A percentile compares a stretch with the other conserved stretches of the same genome.
Conservation (phyloP, 1,284 basidiomycete species). For the Melanopsichium pennsylvanicum region DNA sequence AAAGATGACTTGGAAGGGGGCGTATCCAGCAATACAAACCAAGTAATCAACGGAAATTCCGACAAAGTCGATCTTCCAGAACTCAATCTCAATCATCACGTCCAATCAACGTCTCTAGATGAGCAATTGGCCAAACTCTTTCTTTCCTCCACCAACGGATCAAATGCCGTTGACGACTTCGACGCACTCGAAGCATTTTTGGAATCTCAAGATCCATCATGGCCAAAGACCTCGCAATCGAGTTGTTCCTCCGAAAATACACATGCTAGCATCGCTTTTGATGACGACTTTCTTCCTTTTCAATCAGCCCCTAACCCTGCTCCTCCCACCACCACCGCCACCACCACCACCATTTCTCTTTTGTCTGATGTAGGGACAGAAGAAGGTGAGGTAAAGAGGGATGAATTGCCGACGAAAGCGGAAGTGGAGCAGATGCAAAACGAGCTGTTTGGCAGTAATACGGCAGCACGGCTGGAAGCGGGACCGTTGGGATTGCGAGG, state of each 20-base stretch:
- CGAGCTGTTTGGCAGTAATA: slow-evolving; percentile 17
- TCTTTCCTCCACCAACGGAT: slow-evolving; percentile 8
- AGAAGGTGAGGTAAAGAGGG: too few species aligned
- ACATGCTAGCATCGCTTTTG: too few species aligned
- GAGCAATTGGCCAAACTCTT: slow-evolving; percentile 36
- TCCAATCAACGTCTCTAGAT: slow-evolving; percentile 19
- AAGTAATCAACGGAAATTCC: too few species aligned
- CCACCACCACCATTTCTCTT: background rate
- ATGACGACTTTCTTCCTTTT: slow-evolving; percentile 40
- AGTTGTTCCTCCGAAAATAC: too few species aligned
- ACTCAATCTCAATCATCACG: slow-evolving; percentile 6
- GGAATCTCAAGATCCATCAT: slow-evolving; percentile 39
- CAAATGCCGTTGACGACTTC: too few species aligned
- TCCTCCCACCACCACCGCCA: background rate
- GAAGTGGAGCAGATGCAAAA: slow-evolving; percentile 30
- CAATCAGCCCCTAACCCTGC: slow-evolving; percentile 6
- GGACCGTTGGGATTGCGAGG: slow-evolving; percentile 7
- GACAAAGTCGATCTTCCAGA: background rate
- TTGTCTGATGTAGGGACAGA: too few species aligned
- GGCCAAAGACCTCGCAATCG: too few species aligned
- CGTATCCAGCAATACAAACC: background rate
- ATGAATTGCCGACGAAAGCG: slow-evolving; percentile 12
- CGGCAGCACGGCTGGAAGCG: slow-evolving; percentile 11
- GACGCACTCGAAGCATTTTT: slow-evolving; percentile 45
- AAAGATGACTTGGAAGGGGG: background rate